These are phyloP conservation scores for Termitomyces sp. DNA, from an alignment of 768 basidiomycete species.

Conservation along the genomic window DNA sequence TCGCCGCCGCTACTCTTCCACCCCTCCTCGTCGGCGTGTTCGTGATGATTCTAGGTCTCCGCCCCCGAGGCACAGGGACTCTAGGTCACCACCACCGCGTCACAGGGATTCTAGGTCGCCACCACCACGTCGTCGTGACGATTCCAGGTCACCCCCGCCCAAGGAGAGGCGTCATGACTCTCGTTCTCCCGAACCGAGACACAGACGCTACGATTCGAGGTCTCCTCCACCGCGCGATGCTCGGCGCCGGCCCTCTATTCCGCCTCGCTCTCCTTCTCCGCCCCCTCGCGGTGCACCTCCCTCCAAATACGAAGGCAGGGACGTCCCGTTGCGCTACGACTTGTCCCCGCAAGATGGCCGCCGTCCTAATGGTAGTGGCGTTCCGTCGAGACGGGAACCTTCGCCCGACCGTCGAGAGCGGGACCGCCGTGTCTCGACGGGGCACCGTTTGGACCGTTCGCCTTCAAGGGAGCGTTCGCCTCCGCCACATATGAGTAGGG, in stretches of 20 bases:
- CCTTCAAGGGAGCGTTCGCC: constrained; percentile 17
- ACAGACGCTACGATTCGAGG: constrained; percentile 17
- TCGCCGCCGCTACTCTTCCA: constrained; percentile 20
- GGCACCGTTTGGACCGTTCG: neutral
- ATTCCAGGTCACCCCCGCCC: constrained; percentile 21
- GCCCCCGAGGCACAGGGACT: constrained; percentile 9
- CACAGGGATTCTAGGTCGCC: constrained; percentile 1
- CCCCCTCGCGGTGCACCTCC: constrained; percentile 4
- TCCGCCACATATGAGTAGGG: constrained; percentile 18
- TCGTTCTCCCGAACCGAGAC: constrained; percentile 7
- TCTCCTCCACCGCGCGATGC: constrained; percentile 18
- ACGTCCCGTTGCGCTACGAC: constrained; percentile 11
- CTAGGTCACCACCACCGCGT: constrained; percentile 7
- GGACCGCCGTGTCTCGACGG: constrained; percentile 6
- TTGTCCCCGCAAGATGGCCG: constrained; percentile 14
- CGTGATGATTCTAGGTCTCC: constrained; percentile 15
- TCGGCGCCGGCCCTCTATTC: constrained; percentile 8
- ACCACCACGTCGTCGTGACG: constrained; percentile 14
- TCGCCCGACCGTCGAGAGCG: constrained; percentile 1
- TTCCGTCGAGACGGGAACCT: neutral
- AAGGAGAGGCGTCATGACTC: neutral
- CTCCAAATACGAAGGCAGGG: constrained; percentile 2
- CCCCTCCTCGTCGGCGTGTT: constrained; percentile 20
- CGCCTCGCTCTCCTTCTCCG: constrained; percentile 8
- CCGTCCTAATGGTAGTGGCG: constrained; percentile 3